Conservation (phyloP, 805 yeast species). For the Candida fluviatilis region DNA sequence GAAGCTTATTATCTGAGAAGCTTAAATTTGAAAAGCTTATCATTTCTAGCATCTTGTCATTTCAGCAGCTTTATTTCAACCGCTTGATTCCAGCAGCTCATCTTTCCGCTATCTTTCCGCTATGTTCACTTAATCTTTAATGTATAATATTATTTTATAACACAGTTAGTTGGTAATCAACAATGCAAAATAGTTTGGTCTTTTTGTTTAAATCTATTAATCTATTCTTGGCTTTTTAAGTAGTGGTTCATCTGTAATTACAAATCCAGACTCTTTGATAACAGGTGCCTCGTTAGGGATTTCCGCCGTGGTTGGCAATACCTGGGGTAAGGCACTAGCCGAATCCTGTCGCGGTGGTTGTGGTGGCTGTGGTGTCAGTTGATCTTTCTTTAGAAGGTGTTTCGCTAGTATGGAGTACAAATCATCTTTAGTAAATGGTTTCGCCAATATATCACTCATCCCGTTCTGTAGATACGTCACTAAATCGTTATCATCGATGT, state of each 20-base stretch:
- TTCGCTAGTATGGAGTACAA: conserved; percentile 74
- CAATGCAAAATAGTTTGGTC: background rate
- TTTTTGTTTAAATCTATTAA: no score
- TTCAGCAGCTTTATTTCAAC: no score
- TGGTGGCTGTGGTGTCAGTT: conserved; percentile 5
- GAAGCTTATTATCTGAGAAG: no score
- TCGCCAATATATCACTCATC: conserved; percentile 87
- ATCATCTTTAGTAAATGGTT: conserved; percentile 90
- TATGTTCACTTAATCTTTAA: no score
- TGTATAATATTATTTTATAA: no score
- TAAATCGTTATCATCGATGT: conserved; percentile 76
- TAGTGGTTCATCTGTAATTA: background rate
- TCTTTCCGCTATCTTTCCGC: no score
- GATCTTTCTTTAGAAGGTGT: conserved; percentile 48
- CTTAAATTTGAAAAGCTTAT: no score
- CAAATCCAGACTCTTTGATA: background rate
- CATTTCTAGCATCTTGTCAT: no score
- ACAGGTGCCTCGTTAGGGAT: background rate
- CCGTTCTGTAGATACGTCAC: conserved; percentile 81
- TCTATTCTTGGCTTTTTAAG: conserved; percentile 2
- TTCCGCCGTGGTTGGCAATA: background rate
- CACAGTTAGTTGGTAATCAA: background rate
- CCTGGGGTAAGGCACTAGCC: background rate
- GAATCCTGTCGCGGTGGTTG: conserved; percentile 3
- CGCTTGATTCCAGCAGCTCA: no score